Evolutionary conservation across 768 basidiomycete species (phyloP), one percentile per base, ranked within the genome.

Genomic region (Lentinula sp.): DNA sequence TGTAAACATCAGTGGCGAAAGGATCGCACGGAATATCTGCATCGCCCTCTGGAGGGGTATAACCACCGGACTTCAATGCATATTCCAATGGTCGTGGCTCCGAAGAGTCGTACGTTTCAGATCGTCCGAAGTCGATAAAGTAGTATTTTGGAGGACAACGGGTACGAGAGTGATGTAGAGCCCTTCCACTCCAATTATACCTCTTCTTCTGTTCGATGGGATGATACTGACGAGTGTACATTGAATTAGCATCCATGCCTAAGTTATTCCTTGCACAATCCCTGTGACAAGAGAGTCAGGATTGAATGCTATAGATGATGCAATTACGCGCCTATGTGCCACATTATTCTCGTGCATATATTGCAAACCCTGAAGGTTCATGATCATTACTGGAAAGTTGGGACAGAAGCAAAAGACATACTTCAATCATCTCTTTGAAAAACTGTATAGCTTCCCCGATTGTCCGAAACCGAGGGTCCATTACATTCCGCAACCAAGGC

Each of bases 281-380:
- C 12, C 57, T 59, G 20, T 59, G 20, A 18, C 0, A 59, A 16
- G 7, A 20, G 2, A 20, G 1, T 42, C 50, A 33, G 32, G 10
- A 10, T 2, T 6, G n/a, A 16, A 42, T 3, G 6, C 2, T 18
- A 41, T 55, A 16, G 54, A 41, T 23, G 7, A 15, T 2, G 3
- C 1, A 28, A 5, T 23, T 4, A 32, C 32, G 13, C 41, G 42
- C 56, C 43, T 57, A 57, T 73, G 72, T 15, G 71, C 71, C 10
- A 75, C 67, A 57, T 64, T 37, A 28, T 69, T 59, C 15, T 67
- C 41, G 57, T 75, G 74, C 68, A 75, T 70, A 60, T 72, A 72
- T 58, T 71, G 66, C 13, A 75, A 35, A 12, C 72, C 72, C 74
- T 74, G 51, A 0, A 42, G 28, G 28, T 10, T 1, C 1, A 33